Percentiles rank a stretch among this genome's conserved stretches.
phyloP scores from a whole-genome alignment of 768 basidiomycete genomes.

The Boletus rubescentipes region DNA sequence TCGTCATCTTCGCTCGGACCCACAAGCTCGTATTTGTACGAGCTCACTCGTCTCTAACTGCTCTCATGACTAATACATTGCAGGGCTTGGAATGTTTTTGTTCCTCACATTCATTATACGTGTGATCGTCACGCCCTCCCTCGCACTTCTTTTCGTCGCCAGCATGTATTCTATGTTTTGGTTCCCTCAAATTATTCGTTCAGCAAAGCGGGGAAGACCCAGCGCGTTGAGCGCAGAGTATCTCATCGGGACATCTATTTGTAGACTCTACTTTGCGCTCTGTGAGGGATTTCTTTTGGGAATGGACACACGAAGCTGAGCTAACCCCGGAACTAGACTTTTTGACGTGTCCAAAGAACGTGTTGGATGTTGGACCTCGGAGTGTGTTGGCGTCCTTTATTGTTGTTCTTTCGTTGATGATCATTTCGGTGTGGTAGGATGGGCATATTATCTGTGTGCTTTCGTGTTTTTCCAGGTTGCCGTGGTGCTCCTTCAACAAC shows the following conservation, averaged over 20 bases:
- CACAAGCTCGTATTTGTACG: slow-evolving; percentile 72
- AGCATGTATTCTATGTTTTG: slow-evolving; percentile 78
- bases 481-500: slow-evolving; percentile 70
- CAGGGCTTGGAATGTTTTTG: slow-evolving; percentile 68
- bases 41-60: not conserved
- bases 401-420: not conserved
- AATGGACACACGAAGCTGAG: not conserved
- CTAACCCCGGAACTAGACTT: slow-evolving; percentile 57
- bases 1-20: slow-evolving; percentile 62
- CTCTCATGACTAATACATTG: slow-evolving; percentile 1
- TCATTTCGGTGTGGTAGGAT: slow-evolving; percentile 41
- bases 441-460: slow-evolving; percentile 59
- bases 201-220: slow-evolving; percentile 64
- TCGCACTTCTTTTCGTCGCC: slow-evolving; percentile 65
- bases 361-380: slow-evolving; percentile 76
- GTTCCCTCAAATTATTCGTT: slow-evolving; percentile 82
- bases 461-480: slow-evolving; percentile 63
- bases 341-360: slow-evolving; percentile 79
- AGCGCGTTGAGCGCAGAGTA: slow-evolving; percentile 72
- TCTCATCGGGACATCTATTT: slow-evolving; percentile 71
- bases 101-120: slow-evolving; percentile 73
- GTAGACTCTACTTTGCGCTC: slow-evolving; percentile 65
- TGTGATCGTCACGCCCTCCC: slow-evolving; percentile 63
- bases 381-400: slow-evolving; percentile 43
- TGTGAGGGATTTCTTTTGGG: slow-evolving; percentile 51